phyloP scores from a whole-genome alignment of 257 asterid genomes.

The Misopates orontium region DNA sequence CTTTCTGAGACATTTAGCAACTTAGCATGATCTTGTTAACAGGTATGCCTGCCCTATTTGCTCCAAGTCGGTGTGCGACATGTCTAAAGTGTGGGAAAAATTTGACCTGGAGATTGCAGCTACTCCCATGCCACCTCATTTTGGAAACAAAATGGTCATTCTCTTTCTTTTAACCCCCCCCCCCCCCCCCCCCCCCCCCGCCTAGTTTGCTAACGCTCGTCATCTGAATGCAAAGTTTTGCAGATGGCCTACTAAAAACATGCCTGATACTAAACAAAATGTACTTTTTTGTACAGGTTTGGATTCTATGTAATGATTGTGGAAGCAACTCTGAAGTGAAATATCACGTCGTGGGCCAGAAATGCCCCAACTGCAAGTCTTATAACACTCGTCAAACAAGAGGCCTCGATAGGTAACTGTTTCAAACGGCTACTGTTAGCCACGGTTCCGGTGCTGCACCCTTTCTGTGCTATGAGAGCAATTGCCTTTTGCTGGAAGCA shows the following conservation, averaged over 20 bases:
- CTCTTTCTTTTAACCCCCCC: background rate
- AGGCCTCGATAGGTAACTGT: conserved; percentile 28
- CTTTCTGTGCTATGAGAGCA: conserved; percentile 8
- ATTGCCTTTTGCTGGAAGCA: background rate
- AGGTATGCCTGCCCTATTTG: conserved; percentile 87
- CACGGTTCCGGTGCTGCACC: background rate
- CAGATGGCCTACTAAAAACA: background rate
- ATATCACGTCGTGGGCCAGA: conserved; percentile 57
- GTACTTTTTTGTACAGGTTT: conserved; percentile 39
- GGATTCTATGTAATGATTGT: conserved; percentile 77
- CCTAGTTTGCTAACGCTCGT: background rate
- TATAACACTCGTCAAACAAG: conserved; percentile 67
- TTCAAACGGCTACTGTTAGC: background rate
- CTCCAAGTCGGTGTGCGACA: conserved; percentile 79
- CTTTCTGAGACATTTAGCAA: background rate
- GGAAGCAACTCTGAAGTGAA: conserved; percentile 60
- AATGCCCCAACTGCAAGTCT: conserved; percentile 66
- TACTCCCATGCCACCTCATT: conserved; percentile 73
- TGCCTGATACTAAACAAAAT: background rate
- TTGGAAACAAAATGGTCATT: conserved; percentile 52
- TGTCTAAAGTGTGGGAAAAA: conserved; percentile 89
- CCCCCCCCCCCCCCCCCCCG: background rate
- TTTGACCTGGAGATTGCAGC: conserved; percentile 84
- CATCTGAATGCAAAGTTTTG: background rate
- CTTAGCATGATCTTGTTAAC: conserved; percentile 1